A percentile compares a stretch with the other conserved stretches of the same genome.
Conservation (phyloP, 306 rosid genomes). For the Fragaria ananassa region DNA sequence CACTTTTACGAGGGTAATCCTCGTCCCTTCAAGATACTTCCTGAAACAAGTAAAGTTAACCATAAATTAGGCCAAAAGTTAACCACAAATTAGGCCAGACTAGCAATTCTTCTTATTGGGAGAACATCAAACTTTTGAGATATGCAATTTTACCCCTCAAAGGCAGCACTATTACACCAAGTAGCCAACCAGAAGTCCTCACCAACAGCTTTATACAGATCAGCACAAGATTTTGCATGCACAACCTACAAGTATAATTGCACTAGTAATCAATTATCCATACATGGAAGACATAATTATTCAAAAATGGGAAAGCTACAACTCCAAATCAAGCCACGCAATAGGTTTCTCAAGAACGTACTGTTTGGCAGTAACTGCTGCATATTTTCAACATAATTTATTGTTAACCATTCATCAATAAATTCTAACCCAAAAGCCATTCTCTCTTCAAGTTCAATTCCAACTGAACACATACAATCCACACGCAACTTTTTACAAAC, state of each 20-base stretch:
- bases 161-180: slow-evolving; percentile 88
- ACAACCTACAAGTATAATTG: slow-evolving; percentile 51
- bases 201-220: slow-evolving; percentile 70
- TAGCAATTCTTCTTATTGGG: slow-evolving; percentile 12
- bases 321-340: not conserved
- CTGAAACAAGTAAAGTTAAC: slow-evolving; percentile 48
- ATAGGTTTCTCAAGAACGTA: not conserved
- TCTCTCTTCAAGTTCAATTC: not conserved
- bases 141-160: slow-evolving; percentile 62
- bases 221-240: slow-evolving; percentile 82
- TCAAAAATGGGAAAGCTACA: not conserved
- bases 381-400: not conserved
- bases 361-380: not conserved
- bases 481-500: not conserved
- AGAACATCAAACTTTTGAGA: slow-evolving; percentile 13
- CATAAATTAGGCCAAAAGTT: slow-evolving; percentile 32
- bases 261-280: not conserved
- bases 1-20: slow-evolving; percentile 76
- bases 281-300: not conserved
- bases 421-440: slow-evolving; percentile 1
- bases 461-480: not conserved
- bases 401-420: too few relatives aligned
- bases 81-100: slow-evolving; percentile 33
- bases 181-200: slow-evolving; percentile 95
- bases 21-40: slow-evolving; percentile 94